phyloP scores from a whole-genome alignment of 2,329 filamentous ascomycete genomes.

The Aspergillus pseudonomiae region DNA sequence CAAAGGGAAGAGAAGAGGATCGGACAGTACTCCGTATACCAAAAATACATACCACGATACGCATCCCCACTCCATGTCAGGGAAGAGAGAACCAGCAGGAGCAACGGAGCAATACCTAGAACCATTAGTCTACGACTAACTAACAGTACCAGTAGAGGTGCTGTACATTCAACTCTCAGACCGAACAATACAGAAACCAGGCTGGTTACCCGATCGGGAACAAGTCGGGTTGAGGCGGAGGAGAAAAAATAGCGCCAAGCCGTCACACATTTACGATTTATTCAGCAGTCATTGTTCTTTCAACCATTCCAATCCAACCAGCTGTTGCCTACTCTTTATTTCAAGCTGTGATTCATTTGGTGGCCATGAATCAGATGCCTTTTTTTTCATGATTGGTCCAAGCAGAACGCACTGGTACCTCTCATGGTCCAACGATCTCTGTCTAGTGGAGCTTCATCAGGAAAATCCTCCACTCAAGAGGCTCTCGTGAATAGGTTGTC shows the following conservation, averaged over 20 bases:
- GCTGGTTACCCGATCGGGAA: slow-evolving; percentile 8
- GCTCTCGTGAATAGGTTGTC: not conserved
- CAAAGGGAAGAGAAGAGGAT: too few species aligned
- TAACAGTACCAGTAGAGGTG: too few species aligned
- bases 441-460: not conserved
- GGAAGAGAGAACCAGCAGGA: too few species aligned
- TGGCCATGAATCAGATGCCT: not conserved
- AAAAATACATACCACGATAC: not conserved
- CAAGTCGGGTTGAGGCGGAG: slow-evolving; percentile 7
- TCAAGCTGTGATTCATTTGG: not conserved
- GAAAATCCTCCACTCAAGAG: not conserved
- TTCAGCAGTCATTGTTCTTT: not conserved
- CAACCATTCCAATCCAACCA: not conserved
- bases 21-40: not conserved
- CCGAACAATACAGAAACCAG: slow-evolving; percentile 1
- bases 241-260: not conserved
- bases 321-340: not conserved
- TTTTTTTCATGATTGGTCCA: not conserved
- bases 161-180: too few species aligned
- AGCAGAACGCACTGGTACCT: not conserved
- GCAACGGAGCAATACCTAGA: too few species aligned
- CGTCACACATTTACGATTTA: not conserved
- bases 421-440: not conserved
- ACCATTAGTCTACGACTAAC: too few species aligned
- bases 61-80: not conserved